Base-by-base conservation (phyloP, 2,329 filamentous ascomycete genomes). In the Ceratocystis eucalypticola region DNA sequence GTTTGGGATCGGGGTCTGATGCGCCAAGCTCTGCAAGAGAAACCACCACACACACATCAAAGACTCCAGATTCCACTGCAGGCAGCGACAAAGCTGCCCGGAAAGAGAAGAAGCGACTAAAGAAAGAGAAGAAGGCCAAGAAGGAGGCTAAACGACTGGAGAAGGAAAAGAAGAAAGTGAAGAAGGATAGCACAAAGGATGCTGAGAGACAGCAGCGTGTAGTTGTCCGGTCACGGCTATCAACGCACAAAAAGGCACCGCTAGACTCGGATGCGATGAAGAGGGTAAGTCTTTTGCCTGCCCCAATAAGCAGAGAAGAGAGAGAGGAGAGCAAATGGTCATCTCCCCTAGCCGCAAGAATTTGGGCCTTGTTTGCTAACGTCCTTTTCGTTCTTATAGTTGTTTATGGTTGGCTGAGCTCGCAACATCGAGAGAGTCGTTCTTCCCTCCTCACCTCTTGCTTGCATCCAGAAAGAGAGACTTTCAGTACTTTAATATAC, bases 261-360 rank as follows among this genome's bases (percentile, higher is more conserved):
- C 25, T 68, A 61, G 66, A 68, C 65, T 63, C 64, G 28, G 64
- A 65, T 50, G 66, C 66, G 10, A 63, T 68, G 64, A 68, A 68
- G 61, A 61, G 50, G 55, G 64, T 65, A 37, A 65, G 63, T 65
- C 30, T 28, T 22, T 28, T 53, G 48, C 33, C 22, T 57, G 17
- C 1, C 10, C 30, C 37, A 41, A 12, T 5, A 4, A 12, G 37
- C 37, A 15, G 37, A 41, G 37, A 12, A 41, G 17, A 15, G 17
- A 8, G 45, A 20, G 45, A 17, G 45, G 45, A 22, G 46, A 22
- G 46, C 17, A 22, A 4, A 48, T 2, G 17, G 46, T 22, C 46
- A 37, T 37, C 30, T 61, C 17, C 12, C 41, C 41, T 5, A 10
- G 37, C 12, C 12, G 37, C 12, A 41, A 15, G 37, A 41, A 15